These are phyloP conservation scores for Candida arabinofermentans DNA, from an alignment of 805 yeast genomes.

Conservation along the genomic window DNA sequence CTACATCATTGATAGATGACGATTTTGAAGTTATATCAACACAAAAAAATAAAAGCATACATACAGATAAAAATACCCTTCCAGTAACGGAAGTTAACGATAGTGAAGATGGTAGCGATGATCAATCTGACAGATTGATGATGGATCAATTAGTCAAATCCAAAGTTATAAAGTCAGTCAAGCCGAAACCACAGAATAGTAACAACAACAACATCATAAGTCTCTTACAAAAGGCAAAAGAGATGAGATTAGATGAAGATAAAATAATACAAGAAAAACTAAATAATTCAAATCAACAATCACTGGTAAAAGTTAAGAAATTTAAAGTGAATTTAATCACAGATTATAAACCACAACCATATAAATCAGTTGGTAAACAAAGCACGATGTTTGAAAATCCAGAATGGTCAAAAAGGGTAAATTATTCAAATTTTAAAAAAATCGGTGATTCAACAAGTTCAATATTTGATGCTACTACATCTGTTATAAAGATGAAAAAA, in stretches of 20 bases:
- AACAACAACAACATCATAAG: not conserved
- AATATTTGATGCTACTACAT: conserved; percentile 18
- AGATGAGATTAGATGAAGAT: not conserved
- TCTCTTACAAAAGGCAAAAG: not conserved
- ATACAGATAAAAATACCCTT: not conserved
- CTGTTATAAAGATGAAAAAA: conserved; percentile 10
- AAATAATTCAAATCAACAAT: not conserved
- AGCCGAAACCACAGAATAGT: not conserved
- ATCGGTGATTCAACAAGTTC: conserved; percentile 5
- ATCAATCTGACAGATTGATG: not conserved
- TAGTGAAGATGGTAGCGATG: not conserved
- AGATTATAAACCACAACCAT: not conserved
- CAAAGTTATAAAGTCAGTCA: too few relatives aligned
- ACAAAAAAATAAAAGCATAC: not conserved
- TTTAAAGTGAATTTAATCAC: not conserved
- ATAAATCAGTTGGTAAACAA: not conserved
- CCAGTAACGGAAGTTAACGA: not conserved
- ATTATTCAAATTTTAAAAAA: conserved; percentile 16
- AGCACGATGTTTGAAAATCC: conserved; percentile 5
- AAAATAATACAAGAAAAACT: not conserved
- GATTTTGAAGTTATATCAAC: not conserved
- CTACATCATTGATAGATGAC: not conserved
- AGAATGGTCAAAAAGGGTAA: conserved; percentile 12
- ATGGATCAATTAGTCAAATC: too few relatives aligned
- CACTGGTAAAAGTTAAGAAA: conserved; percentile 2